Evolutionary conservation across 202 grass and related monocot genomes (phyloP).

Genomic region (Cymbopogon flexuosus): DNA sequence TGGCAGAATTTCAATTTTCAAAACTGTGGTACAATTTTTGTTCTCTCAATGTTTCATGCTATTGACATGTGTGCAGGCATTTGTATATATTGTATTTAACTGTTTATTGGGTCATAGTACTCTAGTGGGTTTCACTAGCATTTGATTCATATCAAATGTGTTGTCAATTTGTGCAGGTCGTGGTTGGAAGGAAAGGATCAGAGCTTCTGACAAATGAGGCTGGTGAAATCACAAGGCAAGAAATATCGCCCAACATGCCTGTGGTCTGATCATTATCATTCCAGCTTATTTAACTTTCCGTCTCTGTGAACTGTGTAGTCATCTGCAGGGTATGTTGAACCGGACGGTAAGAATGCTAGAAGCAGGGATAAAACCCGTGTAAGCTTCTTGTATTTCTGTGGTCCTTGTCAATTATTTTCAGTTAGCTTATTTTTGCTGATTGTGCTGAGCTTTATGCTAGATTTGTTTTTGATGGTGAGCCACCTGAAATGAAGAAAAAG

Average conservation of each 20-base stretch:
- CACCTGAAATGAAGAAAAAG: constrained; percentile 82
- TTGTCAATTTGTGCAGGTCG: constrained; percentile 48
- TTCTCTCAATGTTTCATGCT: not conserved
- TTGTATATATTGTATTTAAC: not conserved
- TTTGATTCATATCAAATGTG: not conserved
- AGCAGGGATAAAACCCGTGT: constrained; percentile 92
- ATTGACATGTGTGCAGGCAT: not conserved
- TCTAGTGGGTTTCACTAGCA: not conserved
- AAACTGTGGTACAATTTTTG: not conserved
- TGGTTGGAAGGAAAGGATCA: constrained; percentile 71
- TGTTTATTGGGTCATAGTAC: not conserved
- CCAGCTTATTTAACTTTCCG: constrained; percentile 11
- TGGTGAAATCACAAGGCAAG: constrained; percentile 84
- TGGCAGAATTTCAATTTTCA: not conserved
- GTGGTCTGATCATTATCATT: constrained; percentile 4
- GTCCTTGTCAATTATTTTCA: constrained; percentile 20
- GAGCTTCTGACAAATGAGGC: constrained; percentile 71
- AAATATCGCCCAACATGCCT: not conserved
- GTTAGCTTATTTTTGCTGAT: constrained; percentile 3
- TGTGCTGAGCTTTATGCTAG: constrained; percentile 41
- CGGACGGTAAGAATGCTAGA: constrained; percentile 77
- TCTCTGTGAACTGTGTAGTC: constrained; percentile 33
- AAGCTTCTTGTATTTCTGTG: constrained; percentile 34
- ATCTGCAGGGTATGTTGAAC: constrained; percentile 89
- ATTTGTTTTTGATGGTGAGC: constrained; percentile 94